Conservation (phyloP, 75 land plant species). For the Cupressus sempervirens region DNA sequence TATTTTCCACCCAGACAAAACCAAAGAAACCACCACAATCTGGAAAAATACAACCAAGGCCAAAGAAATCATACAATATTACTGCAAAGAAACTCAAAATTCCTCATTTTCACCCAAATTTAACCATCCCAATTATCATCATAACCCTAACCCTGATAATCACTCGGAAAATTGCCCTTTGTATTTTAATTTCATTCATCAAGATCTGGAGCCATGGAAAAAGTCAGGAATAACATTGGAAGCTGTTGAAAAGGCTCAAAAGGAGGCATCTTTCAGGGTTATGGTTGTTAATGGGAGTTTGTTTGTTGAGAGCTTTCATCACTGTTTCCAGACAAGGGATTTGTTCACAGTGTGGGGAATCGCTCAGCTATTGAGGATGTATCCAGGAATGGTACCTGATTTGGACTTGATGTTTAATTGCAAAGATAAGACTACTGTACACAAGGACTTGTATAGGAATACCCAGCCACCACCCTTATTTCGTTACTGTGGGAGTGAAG, state of each 20-base stretch:
- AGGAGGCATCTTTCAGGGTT: constrained; percentile 35
- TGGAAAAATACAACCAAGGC: not conserved
- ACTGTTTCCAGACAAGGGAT: constrained; percentile 51
- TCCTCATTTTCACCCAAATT: not conserved
- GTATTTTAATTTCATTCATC: constrained; percentile 67
- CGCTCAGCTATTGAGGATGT: constrained; percentile 45
- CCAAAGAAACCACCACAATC: not conserved
- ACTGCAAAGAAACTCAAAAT: not conserved
- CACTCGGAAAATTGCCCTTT: constrained; percentile 33
- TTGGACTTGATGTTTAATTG: constrained; percentile 62
- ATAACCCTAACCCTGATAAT: too few relatives aligned
- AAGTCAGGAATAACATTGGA: constrained; percentile 43
- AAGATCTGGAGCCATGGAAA: constrained; percentile 60
- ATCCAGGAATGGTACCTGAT: constrained; percentile 61
- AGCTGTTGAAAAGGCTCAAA: constrained; percentile 31
- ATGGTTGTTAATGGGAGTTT: constrained; percentile 33
- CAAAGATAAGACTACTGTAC: constrained; percentile 37
- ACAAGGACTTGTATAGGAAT: constrained; percentile 4
- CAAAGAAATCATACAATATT: not conserved
- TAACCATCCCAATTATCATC: not conserved
- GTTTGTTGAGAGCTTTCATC: constrained; percentile 30
- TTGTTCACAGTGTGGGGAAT: constrained; percentile 58
- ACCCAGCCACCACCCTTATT: constrained; percentile 57
- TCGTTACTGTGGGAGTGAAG: constrained; percentile 42
- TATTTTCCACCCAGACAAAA: not conserved